Evolutionary conservation across 306 rosid genomes (phyloP), one percentile per base, ranked within the genome.

Genomic region (Malus sylvestris): DNA sequence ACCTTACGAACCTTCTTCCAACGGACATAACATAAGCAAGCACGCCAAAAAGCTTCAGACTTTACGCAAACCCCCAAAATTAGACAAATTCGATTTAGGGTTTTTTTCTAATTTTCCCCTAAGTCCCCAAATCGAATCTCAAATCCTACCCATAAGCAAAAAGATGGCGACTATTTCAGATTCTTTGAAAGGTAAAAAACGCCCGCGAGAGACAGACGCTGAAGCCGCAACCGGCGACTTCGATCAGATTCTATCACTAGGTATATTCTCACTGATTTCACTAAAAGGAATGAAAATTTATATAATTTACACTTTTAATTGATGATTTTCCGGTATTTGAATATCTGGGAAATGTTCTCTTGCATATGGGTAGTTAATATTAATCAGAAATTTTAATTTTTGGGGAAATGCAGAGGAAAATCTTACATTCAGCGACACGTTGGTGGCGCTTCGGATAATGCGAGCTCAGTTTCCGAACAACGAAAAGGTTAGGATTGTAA

Each of bases 371-470:
- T 19, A 42, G 69, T 25, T 18, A 45, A 3, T 29, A 10, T 15
- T 12, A 25, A 27, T 74, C 58, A 5, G 45, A 44, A 74, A 27
- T 64, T 11, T 12, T 27, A 51, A 5, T 27, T n/a, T 46, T 40
- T 45, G 33, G 64, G 70, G 27, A 52, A 83, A 72, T 81, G 71
- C 90, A 92, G 99, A 88, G 88, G 84, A 89, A 61, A 87, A 81
- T 83, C 96, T 95, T 38, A 76, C 88, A 46, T 92, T 95, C 69
- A 75, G 87, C 70, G 97, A 92, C 71, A 89, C 99, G n/a, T 71
- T 92, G 68, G 87, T 91, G 75, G 99, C 96, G 66, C 96, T 92
- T 79, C 97, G 87, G 25, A 92, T 95, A 70, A 92, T 95, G 96
- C 88, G 93, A 87, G 93, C 96, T 83, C 99, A 92, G 78, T 95